These are phyloP conservation scores for Melanopsichium pennsylvanicum DNA, from an alignment of 1,284 basidiomycete species.

Conservation along the genomic window DNA sequence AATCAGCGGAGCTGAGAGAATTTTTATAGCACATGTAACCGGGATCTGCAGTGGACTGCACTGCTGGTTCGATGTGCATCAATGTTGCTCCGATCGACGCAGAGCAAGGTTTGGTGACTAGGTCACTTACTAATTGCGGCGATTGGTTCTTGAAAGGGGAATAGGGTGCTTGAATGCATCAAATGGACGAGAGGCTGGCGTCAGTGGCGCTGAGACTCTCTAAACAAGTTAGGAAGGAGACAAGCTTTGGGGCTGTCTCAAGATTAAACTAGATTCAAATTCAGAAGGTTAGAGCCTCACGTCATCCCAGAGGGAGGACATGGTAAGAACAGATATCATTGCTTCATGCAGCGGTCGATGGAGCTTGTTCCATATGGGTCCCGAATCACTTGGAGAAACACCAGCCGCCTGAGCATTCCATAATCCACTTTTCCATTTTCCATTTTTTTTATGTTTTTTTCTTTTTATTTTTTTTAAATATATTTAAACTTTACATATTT, in stretches of 20 bases:
- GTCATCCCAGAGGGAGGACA: no score
- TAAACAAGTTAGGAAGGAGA: no score
- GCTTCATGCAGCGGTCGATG: slow-evolving; percentile 9
- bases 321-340: no score
- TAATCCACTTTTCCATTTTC: neutral
- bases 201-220: slow-evolving; percentile 12
- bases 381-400: no score
- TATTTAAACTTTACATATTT: no score
- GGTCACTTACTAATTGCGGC: slow-evolving; percentile 2
- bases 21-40: no score
- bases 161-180: neutral
- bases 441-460: neutral
- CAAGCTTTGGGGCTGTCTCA: no score
- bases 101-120: neutral
- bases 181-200: neutral
- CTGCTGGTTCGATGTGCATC: neutral
- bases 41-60: no score
- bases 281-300: neutral
- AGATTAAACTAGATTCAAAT: slow-evolving; percentile 1
- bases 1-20: neutral
- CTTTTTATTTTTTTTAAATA: neutral
- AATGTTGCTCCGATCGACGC: neutral
- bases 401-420: no score
- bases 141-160: neutral
- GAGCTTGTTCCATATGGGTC: neutral